These are phyloP conservation scores for Microbotryomycetes sp. DNA, from an alignment of 1,284 basidiomycete species.

Conservation along the genomic window DNA sequence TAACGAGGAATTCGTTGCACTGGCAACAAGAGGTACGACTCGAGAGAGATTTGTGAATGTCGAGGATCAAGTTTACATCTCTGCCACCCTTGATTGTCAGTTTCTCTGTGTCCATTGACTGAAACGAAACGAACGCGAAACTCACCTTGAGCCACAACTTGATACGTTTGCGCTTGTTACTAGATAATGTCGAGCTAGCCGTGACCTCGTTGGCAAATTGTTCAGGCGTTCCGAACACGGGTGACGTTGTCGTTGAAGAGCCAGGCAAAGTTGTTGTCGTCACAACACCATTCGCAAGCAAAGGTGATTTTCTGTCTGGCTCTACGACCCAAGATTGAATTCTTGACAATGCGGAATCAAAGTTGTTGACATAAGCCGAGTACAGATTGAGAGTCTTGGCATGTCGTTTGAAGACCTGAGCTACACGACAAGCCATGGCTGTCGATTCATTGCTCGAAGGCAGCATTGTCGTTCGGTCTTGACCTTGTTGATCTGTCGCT, in stretches of 20 bases:
- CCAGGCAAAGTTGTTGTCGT: no score
- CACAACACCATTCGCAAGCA: no score
- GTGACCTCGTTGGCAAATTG: conserved; percentile 19
- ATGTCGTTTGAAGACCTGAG: conserved; percentile 79
- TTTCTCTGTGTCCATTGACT: neutral
- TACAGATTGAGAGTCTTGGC: conserved; percentile 95
- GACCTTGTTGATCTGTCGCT: conserved; percentile 58
- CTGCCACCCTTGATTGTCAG: no score
- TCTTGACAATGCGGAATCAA: conserved; percentile 80
- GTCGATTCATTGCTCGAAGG: conserved; percentile 49
- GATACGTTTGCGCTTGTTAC: conserved; percentile 76
- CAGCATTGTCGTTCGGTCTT: neutral
- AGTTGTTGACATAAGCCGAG: conserved; percentile 92
- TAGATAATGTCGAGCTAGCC: conserved; percentile 10
- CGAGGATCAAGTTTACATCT: conserved; percentile 51
- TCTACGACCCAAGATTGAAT: conserved; percentile 65
- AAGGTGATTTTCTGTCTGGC: neutral
- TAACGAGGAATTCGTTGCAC: conserved; percentile 96
- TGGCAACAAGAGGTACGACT: conserved; percentile 88
- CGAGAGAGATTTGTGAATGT: conserved; percentile 93
- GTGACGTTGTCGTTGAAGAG: neutral
- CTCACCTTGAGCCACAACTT: conserved; percentile 70
- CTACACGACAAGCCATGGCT: conserved; percentile 71
- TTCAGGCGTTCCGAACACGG: neutral
- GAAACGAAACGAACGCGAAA: no score